These are phyloP conservation scores for Pelargonium exstipulatum DNA, from an alignment of 441 rosid genomes.

Conservation along the genomic window DNA sequence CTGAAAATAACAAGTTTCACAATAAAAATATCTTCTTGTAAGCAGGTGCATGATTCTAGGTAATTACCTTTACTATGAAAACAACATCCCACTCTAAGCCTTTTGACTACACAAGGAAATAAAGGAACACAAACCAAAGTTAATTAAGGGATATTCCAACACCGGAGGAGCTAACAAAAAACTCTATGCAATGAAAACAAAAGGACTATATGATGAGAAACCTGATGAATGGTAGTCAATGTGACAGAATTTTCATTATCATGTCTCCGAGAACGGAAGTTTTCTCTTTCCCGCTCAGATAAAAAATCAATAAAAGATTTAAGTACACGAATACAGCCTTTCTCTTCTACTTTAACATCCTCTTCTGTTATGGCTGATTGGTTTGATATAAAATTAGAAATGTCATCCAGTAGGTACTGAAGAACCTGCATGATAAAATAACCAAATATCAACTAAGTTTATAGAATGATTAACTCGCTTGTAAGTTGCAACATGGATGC, in stretches of 20 bases:
- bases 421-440: slow-evolving; percentile 59
- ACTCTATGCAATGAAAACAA: slow-evolving; percentile 8
- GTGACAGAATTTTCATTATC: slow-evolving; percentile 78
- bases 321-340: slow-evolving; percentile 51
- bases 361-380: slow-evolving; percentile 35
- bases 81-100: slow-evolving; percentile 97
- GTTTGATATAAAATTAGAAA: slow-evolving; percentile 63
- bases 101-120: slow-evolving; percentile 65
- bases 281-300: slow-evolving; percentile 64
- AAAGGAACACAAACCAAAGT: slow-evolving; percentile 16
- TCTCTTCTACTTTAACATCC: slow-evolving; percentile 35
- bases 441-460: neutral
- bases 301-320: slow-evolving; percentile 57
- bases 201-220: slow-evolving; percentile 23
- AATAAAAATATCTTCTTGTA: neutral
- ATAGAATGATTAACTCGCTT: neutral
- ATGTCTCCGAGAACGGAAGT: slow-evolving; percentile 62
- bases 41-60: slow-evolving; percentile 4
- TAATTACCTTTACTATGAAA: slow-evolving; percentile 82
- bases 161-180: slow-evolving; percentile 17
- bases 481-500: slow-evolving; percentile 5
- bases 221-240: slow-evolving; percentile 97
- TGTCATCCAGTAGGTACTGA: slow-evolving; percentile 83
- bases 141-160: slow-evolving; percentile 18
- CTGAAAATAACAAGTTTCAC: neutral